These are phyloP conservation scores for Coffea humblotiana DNA, from an alignment of 305 asterid species.

Conservation along the genomic window DNA sequence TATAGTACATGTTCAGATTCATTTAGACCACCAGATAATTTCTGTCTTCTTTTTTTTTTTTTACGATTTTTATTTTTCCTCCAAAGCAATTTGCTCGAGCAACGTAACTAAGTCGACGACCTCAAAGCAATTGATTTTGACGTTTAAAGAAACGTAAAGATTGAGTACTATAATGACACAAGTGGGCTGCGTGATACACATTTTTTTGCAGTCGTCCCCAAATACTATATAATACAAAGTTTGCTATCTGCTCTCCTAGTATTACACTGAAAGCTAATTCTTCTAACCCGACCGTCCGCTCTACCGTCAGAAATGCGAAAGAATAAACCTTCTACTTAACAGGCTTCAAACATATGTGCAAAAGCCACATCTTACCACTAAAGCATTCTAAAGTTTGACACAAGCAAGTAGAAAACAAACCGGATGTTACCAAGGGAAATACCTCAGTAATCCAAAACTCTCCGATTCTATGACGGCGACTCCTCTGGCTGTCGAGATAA, in stretches of 20 bases:
- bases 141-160: too few species aligned
- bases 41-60: too few species aligned
- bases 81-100: too few species aligned
- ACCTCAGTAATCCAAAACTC: not conserved
- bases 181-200: not conserved
- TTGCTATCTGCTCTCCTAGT: constrained; percentile 18
- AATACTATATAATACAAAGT: constrained; percentile 35
- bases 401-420: not conserved
- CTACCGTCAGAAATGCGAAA: constrained; percentile 1
- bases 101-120: too few species aligned
- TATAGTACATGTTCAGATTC: too few species aligned
- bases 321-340: constrained; percentile 20
- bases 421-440: not conserved
- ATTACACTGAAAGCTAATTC: constrained; percentile 20
- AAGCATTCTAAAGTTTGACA: constrained; percentile 21
- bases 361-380: constrained; percentile 16
- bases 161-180: not conserved
- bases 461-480: constrained; percentile 30
- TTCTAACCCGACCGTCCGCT: constrained; percentile 7
- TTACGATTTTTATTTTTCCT: too few species aligned
- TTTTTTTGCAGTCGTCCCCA: not conserved
- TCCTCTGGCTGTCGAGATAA: constrained; percentile 72
- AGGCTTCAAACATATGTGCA: constrained; percentile 8
- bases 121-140: too few species aligned
- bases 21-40: too few species aligned